These are phyloP conservation scores for Pestalotiopsis sp. DNA, from an alignment of 2,329 filamentous ascomycete species.

Conservation along the genomic window DNA sequence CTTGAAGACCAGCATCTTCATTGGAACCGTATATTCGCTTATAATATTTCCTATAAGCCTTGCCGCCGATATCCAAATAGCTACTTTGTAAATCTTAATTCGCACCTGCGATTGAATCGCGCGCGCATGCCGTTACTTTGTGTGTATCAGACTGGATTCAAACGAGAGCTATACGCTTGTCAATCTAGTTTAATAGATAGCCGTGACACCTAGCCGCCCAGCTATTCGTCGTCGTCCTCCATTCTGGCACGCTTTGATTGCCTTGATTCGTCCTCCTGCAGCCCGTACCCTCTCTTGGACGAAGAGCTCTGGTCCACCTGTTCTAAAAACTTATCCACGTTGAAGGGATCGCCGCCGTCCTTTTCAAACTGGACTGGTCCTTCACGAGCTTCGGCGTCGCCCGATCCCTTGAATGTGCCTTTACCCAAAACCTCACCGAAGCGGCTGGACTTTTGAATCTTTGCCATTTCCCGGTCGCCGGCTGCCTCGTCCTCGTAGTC, in stretches of 20 bases:
- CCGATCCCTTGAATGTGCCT: slow-evolving; percentile 88
- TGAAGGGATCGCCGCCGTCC: slow-evolving; percentile 82
- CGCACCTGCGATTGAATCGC: too few relatives aligned
- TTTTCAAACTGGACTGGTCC: slow-evolving; percentile 97
- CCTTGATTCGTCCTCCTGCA: slow-evolving; percentile 66
- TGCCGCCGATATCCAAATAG: too few relatives aligned
- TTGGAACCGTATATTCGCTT: too few relatives aligned
- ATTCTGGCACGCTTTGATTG: slow-evolving; percentile 75
- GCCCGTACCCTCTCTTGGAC: slow-evolving; percentile 74
- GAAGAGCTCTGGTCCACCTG: slow-evolving; percentile 68
- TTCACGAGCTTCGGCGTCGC: slow-evolving; percentile 80
- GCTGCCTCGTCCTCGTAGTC: slow-evolving; percentile 78
- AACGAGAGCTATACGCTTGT: not conserved
- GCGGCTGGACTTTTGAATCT: slow-evolving; percentile 80
- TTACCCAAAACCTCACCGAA: slow-evolving; percentile 86
- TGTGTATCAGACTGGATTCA: not conserved
- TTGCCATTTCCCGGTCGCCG: slow-evolving; percentile 81
- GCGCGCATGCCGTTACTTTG: not conserved
- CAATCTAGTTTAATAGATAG: not conserved
- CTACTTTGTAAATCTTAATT: too few relatives aligned
- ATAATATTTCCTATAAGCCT: too few relatives aligned
- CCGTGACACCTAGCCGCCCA: not conserved
- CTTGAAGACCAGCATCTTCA: too few relatives aligned
- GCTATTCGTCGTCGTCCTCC: slow-evolving; percentile 66
- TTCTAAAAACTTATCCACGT: slow-evolving; percentile 89